Evolutionary conservation across 768 basidiomycete genomes (phyloP).

Genomic region (Leccinum subgranulosum): DNA sequence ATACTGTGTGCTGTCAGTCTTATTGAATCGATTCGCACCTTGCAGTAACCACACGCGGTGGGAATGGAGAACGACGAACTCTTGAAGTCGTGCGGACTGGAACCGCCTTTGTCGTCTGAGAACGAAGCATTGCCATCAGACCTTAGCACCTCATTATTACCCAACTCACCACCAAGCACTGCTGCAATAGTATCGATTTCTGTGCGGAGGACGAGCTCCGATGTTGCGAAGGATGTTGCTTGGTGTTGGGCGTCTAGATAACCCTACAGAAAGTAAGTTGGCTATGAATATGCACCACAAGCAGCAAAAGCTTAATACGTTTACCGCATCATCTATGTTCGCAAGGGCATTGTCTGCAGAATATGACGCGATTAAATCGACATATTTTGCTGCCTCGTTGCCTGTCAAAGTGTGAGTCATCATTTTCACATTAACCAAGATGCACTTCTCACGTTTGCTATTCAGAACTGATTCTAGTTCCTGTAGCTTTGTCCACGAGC

Average conservation of each 20-base stretch:
- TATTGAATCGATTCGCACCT: constrained; percentile 41
- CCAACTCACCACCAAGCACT: constrained; percentile 59
- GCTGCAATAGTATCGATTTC: constrained; percentile 60
- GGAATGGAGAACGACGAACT: constrained; percentile 85
- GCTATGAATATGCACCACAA: not conserved
- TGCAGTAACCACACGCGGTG: constrained; percentile 78
- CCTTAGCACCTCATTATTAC: not conserved
- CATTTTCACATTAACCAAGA: not conserved
- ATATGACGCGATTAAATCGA: constrained; percentile 46
- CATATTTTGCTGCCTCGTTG: constrained; percentile 51
- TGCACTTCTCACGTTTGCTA: constrained; percentile 52
- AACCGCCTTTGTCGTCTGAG: constrained; percentile 70
- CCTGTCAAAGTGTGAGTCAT: constrained; percentile 35
- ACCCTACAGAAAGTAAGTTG: constrained; percentile 38
- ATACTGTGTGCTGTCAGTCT: not conserved
- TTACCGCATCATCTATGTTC: constrained; percentile 41
- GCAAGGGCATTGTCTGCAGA: constrained; percentile 47
- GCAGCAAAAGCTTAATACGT: constrained; percentile 11
- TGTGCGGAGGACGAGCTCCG: constrained; percentile 55
- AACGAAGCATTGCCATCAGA: constrained; percentile 9
- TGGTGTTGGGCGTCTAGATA: constrained; percentile 65
- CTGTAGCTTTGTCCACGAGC: constrained; percentile 55
- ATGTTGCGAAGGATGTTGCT: constrained; percentile 48
- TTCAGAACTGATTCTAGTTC: constrained; percentile 58
- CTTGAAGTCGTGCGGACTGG: constrained; percentile 77